A percentile compares a stretch with the other conserved stretches of the same genome.
phyloP scores from a whole-genome alignment of 495 filamentous ascomycete species.

The Podospora pseudopauciseta region DNA sequence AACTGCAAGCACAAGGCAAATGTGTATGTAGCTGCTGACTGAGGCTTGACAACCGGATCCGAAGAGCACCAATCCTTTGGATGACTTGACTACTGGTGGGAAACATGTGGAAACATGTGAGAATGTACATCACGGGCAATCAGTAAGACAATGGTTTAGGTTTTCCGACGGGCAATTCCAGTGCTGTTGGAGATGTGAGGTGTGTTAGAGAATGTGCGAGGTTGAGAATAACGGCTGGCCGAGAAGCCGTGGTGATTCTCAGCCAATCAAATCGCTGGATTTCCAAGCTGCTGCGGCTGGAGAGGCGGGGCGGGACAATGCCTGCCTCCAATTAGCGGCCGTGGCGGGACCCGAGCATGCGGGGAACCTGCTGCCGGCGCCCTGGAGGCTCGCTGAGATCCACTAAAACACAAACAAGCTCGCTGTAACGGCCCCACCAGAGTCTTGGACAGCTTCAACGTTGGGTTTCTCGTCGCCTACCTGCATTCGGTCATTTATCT shows the following conservation, averaged over 20 bases:
- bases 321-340: not conserved
- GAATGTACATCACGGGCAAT: not conserved
- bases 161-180: not conserved
- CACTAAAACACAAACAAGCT: not conserved
- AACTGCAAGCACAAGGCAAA: not conserved
- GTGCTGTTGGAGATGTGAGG: not conserved
- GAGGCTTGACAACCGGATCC: slow-evolving; percentile 1
- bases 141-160: not conserved
- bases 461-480: not conserved
- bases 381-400: not conserved
- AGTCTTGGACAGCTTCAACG: not conserved
- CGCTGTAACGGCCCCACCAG: not conserved
- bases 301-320: not conserved
- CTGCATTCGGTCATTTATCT: not conserved
- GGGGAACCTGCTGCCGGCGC: not conserved
- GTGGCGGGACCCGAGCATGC: not conserved
- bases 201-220: not conserved
- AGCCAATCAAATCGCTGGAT: not conserved
- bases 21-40: not conserved
- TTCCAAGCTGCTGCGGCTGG: not conserved
- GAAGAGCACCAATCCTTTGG: slow-evolving; percentile 2
- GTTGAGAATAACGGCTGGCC: not conserved
- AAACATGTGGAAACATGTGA: not conserved
- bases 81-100: not conserved
- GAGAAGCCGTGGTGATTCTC: not conserved